A percentile compares a stretch with the other conserved stretches of the same genome.
Evolutionary conservation across 371 early-diverging fungal genomes (phyloP).

Genomic region (Batkoa obscura): DNA sequence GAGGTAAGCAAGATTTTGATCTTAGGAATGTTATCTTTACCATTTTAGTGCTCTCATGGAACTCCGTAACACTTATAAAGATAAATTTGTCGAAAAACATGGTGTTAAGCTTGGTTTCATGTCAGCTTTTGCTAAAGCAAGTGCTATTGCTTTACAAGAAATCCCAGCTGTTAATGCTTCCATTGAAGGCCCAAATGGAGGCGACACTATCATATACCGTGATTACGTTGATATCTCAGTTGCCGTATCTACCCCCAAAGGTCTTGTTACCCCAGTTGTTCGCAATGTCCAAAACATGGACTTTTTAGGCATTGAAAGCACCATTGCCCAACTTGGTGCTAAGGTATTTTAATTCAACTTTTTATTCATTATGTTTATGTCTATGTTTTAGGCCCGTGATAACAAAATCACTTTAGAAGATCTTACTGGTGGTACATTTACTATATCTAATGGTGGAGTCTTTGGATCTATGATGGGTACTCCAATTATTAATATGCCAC

Average conservation of each 20-base stretch:
- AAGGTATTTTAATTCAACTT: conserved; percentile 26
- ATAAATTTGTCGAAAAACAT: conserved; percentile 80
- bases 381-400: conserved; percentile 56
- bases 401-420: conserved; percentile 92
- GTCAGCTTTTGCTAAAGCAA: conserved; percentile 90
- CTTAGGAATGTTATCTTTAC: no score
- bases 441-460: conserved; percentile 95
- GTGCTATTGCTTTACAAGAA: conserved; percentile 58
- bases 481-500: conserved; percentile 95
- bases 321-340: conserved; percentile 65
- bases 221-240: conserved; percentile 91
- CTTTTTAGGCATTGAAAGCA: conserved; percentile 79
- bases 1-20: conserved; percentile 19
- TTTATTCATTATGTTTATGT: background rate
- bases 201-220: conserved; percentile 68
- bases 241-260: conserved; percentile 96
- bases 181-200: conserved; percentile 48
- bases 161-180: conserved; percentile 87
- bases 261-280: conserved; percentile 90
- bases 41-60: conserved; percentile 22
- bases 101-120: conserved; percentile 94
- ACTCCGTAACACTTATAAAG: conserved; percentile 82
- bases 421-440: conserved; percentile 94
- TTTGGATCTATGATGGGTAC: conserved; percentile 93
- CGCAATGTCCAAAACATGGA: conserved; percentile 74